Evolutionary conservation across 495 filamentous ascomycete genomes (phyloP).

Genomic region (Lasiosphaeriaceae sp.): DNA sequence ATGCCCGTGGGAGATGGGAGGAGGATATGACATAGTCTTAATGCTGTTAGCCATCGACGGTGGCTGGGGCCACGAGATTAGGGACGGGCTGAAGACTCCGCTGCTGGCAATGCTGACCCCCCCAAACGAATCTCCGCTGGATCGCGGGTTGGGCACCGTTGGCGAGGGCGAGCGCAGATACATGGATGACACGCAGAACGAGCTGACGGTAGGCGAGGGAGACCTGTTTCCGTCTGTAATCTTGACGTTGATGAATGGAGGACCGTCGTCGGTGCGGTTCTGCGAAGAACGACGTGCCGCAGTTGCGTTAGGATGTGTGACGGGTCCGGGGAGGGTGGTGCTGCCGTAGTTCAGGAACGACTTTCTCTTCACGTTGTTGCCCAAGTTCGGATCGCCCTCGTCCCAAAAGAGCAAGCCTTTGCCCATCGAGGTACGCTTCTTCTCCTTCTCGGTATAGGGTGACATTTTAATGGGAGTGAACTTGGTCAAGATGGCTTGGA

Average conservation of each 20-base stretch:
- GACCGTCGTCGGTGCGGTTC: constrained; percentile 1
- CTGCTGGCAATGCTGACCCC: constrained; percentile 26
- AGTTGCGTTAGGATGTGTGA: constrained; percentile 11
- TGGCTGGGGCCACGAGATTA: constrained; percentile 26
- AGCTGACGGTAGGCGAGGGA: constrained; percentile 2
- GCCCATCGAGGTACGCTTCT: constrained; percentile 28
- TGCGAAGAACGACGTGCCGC: constrained; percentile 4
- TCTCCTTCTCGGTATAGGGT: constrained; percentile 20
- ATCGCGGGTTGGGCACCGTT: constrained; percentile 5
- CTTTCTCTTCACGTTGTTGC: too few species aligned
- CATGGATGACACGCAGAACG: constrained; percentile 16
- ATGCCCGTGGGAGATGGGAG: constrained; percentile 7
- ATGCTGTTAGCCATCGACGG: constrained; percentile 16
- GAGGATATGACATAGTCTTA: constrained; percentile 8
- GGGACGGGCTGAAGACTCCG: constrained; percentile 20
- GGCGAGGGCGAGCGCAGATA: constrained; percentile 18
- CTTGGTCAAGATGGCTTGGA: constrained; percentile 22
- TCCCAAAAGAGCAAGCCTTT: constrained; percentile 20
- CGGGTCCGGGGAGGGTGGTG: constrained; percentile 1
- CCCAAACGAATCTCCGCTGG: constrained; percentile 18
- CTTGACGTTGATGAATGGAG: constrained; percentile 3
- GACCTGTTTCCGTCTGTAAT: constrained; percentile 3
- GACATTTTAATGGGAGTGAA: constrained; percentile 24
- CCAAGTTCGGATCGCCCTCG: constrained; percentile 3
- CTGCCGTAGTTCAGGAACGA: constrained; percentile 4